Conservation (phyloP, 2,329 filamentous ascomycete species). For the Fusarium sp. region DNA sequence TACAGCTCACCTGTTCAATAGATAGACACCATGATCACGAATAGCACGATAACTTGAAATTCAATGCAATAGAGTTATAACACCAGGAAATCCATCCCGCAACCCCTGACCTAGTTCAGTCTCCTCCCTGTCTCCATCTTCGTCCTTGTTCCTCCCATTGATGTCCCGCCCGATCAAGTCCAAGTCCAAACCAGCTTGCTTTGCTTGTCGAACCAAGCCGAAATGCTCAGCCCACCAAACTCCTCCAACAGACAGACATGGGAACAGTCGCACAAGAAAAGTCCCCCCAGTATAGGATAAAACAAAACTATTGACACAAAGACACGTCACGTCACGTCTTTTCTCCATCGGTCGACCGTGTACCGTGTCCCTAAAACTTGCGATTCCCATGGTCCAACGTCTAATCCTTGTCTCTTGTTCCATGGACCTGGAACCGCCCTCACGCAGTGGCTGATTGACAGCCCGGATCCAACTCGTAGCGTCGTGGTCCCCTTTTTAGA, state of each 20-base stretch:
- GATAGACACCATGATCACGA: not conserved
- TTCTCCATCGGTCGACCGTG: conserved; percentile 6
- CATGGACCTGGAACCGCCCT: conserved; percentile 16
- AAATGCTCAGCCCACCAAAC: conserved; percentile 25
- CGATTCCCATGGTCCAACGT: not conserved
- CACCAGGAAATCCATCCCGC: conserved; percentile 34
- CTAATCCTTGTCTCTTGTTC: conserved; percentile 7
- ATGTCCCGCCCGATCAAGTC: conserved; percentile 14
- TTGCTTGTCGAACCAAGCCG: conserved; percentile 25
- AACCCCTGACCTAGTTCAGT: conserved; percentile 27
- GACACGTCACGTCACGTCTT: not conserved
- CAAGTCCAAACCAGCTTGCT: conserved; percentile 16
- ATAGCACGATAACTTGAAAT: conserved; percentile 24
- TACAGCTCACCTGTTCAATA: no score
- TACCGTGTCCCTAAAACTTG: not conserved
- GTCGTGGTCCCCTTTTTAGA: conserved; percentile 27
- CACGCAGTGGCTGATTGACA: conserved; percentile 24
- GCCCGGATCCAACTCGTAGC: conserved; percentile 30
- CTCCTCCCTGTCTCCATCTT: conserved; percentile 9
- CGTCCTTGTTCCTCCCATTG: conserved; percentile 24
- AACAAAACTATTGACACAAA: conserved; percentile 20
- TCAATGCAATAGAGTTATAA: conserved; percentile 34
- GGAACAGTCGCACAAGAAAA: conserved; percentile 29
- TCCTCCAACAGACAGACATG: conserved; percentile 19
- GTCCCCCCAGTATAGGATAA: conserved; percentile 25